Conservation (phyloP, 495 filamentous ascomycete genomes). For the Articulospora tetracladia region DNA sequence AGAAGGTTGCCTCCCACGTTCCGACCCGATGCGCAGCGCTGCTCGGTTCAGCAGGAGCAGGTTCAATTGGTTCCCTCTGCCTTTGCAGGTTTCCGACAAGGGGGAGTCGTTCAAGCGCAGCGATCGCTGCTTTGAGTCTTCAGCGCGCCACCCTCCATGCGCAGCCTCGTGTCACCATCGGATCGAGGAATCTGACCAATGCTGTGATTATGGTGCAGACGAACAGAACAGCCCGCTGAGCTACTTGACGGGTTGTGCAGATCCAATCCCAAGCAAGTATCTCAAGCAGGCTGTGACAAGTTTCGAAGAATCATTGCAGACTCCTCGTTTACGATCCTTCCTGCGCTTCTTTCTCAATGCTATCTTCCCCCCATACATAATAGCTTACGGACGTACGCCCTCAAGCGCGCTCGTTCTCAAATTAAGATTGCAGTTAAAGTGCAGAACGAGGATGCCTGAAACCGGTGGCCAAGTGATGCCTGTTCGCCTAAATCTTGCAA, state of each 20-base stretch:
- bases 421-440: background rate
- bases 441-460: background rate
- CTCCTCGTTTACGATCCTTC: background rate
- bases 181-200: background rate
- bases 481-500: background rate
- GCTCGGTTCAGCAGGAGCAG: background rate
- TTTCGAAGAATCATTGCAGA: background rate
- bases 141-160: background rate
- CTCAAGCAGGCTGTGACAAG: background rate
- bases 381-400: background rate
- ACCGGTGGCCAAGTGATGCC: background rate
- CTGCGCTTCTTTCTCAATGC: background rate
- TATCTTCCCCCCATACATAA: background rate
- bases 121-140: background rate
- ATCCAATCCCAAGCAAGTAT: background rate
- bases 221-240: background rate
- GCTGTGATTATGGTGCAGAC: background rate
- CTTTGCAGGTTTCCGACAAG: background rate
- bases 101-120: background rate
- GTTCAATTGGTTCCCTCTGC: background rate
- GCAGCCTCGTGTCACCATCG: background rate
- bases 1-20: background rate
- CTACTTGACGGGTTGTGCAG: background rate
- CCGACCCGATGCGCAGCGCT: background rate
- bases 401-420: background rate